Evolutionary conservation across 768 basidiomycete species (phyloP), one percentile per base, ranked within the genome.

Genomic region (Butyriboletus loyo): DNA sequence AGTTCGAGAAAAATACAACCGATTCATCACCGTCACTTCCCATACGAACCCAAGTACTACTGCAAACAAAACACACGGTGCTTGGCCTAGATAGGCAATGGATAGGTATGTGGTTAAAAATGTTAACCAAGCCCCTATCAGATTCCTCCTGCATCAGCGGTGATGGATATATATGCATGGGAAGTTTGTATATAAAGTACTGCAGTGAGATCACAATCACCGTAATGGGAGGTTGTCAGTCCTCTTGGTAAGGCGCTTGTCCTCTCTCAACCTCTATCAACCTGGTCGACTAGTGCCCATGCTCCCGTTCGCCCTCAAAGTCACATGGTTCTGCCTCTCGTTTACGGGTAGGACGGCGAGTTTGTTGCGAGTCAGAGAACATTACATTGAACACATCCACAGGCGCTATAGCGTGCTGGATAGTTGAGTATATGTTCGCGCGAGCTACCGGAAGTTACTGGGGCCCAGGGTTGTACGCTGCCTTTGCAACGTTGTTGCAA

Each of bases 301-400:
- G 84, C 74, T 85, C 32, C 73, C 80, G 19, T 78, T 77, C 49
- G 73, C 76, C 43, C 72, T 86, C 49, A 85, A 79, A 70, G 68
- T 79, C 39, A 70, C 70, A 42, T 86, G 83, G 83, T 82, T 82
- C 57, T 69, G 72, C 57, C 72, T 86, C 19, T 84, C 83, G 14
- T 56, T 82, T 21, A 70, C 75, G 58, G 83, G 84, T 83, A 62
- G 53, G 61, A 42, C 28, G 35, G 30, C 7, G 24, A 25, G n/a
- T n/a, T 36, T 27, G 13, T 41, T 22, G 7, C 21, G 27, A 22
- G 35, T 17, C 11, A 19, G 21, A 17, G 17, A 28, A 24, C 11
- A 31, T 46, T 34, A 45, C n/a, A 22, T 34, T 38, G 11, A 57
- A 31, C 22, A 15, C 4, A 9, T n/a, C 24, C 17, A 37, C 53